Percentiles rank a stretch among this genome's conserved stretches.
Conservation (phyloP, 441 rosid species). For the Syzygium syzygioides region DNA sequence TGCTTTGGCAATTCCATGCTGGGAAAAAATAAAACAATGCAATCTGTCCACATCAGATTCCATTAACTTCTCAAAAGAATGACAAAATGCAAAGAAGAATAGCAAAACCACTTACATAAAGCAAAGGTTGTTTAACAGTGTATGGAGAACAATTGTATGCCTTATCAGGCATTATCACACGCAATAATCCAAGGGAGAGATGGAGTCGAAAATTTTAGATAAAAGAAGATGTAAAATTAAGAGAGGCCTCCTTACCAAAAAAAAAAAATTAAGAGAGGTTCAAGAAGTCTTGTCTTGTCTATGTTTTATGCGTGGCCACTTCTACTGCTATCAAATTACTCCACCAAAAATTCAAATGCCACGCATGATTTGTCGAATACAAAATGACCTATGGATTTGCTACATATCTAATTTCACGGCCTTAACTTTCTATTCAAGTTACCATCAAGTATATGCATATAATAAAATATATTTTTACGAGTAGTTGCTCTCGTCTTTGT, state of each 20-base stretch:
- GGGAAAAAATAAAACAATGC: neutral
- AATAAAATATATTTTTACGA: neutral
- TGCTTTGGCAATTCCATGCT: neutral
- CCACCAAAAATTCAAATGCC: fast-evolving
- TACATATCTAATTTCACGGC: neutral
- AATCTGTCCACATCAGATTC: neutral
- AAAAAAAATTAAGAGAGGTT: neutral
- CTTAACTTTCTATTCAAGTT: neutral
- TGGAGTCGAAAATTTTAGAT: neutral
- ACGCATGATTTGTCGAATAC: neutral
- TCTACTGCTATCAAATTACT: neutral
- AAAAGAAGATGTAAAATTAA: neutral
- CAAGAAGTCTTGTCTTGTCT: neutral
- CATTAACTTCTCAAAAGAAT: neutral
- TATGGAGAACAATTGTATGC: neutral
- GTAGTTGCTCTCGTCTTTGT: too few relatives aligned
- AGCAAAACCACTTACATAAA: neutral
- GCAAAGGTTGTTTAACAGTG: neutral
- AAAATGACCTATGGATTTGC: neutral
- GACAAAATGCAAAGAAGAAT: neutral
- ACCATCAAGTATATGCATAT: neutral
- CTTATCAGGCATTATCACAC: neutral
- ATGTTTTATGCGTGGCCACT: neutral
- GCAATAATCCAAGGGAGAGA: neutral
- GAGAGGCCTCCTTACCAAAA: neutral